Percentiles rank a stretch among this genome's conserved stretches.
These are phyloP conservation scores for Apiospora pterosperma DNA, from an alignment of 2,329 filamentous ascomycete species.

Conservation along the genomic window DNA sequence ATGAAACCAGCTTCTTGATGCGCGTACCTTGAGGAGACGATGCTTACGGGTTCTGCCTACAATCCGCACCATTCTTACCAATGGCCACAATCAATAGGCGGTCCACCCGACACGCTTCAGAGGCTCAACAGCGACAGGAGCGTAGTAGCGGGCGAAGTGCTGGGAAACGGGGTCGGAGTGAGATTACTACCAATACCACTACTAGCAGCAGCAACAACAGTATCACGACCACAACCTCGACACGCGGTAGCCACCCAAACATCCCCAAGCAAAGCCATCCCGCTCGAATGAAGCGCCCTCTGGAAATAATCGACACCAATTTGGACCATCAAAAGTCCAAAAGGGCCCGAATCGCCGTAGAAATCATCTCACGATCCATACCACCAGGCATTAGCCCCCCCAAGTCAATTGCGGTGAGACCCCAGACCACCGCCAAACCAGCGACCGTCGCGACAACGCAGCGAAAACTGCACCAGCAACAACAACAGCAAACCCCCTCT, in stretches of 20 bases:
- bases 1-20: slow-evolving; percentile 3
- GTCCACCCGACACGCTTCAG: slow-evolving; percentile 1
- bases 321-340: slow-evolving; percentile 44
- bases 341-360: slow-evolving; percentile 49
- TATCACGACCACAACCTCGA: slow-evolving; percentile 1
- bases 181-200: neutral
- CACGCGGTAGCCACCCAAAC: slow-evolving; percentile 19
- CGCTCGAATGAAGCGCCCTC: slow-evolving; percentile 45
- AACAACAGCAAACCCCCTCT: slow-evolving; percentile 11
- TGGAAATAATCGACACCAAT: slow-evolving; percentile 42
- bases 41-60: neutral
- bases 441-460: slow-evolving; percentile 19
- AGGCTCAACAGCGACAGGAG: neutral
- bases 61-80: slow-evolving; percentile 1
- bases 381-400: slow-evolving; percentile 17
- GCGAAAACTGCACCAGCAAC: slow-evolving; percentile 16
- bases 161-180: neutral
- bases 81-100: slow-evolving; percentile 4
- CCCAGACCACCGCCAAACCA: slow-evolving; percentile 16
- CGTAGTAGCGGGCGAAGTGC: neutral
- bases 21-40: neutral
- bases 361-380: slow-evolving; percentile 39
- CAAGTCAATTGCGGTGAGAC: slow-evolving; percentile 23
- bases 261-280: slow-evolving; percentile 24
- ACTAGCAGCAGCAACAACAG: slow-evolving; percentile 3